A percentile compares a stretch with the other conserved stretches of the same genome.
phyloP scores from a whole-genome alignment of 73 alveolate genomes.

The Paramecium primaurelia region DNA sequence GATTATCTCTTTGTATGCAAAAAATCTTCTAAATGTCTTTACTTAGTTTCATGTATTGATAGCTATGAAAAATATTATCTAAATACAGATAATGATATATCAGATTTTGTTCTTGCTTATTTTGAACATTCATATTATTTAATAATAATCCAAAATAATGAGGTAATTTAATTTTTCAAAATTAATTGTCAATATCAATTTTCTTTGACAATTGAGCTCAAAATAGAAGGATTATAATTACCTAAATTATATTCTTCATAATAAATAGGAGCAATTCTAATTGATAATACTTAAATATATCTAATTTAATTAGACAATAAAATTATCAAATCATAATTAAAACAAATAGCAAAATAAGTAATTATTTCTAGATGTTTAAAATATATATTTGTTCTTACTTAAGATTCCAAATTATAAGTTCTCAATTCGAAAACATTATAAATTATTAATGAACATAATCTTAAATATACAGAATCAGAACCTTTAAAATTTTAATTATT shows the following conservation, averaged over 20 bases:
- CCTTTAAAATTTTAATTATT: background rate
- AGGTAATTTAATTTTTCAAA: background rate
- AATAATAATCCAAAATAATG: background rate
- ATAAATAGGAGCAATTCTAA: background rate
- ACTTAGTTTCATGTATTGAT: background rate
- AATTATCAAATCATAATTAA: background rate
- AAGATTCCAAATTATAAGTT: background rate
- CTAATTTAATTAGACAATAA: background rate
- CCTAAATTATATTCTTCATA: background rate
- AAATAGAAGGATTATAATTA: background rate
- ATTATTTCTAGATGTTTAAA: background rate
- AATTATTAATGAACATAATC: background rate
- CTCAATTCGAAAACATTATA: background rate
- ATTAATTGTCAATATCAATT: background rate
- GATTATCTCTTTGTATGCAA: background rate
- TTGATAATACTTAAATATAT: background rate
- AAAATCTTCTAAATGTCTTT: background rate
- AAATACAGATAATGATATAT: background rate
- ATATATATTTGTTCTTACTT: background rate
- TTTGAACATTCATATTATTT: background rate
- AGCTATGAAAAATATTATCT: background rate
- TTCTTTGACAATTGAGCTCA: background rate
- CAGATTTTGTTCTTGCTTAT: background rate
- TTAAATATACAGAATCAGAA: background rate
- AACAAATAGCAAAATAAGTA: background rate